Conservation (phyloP, 352 stramenopile genomes). For the Globisporangium barbulae region DNA sequence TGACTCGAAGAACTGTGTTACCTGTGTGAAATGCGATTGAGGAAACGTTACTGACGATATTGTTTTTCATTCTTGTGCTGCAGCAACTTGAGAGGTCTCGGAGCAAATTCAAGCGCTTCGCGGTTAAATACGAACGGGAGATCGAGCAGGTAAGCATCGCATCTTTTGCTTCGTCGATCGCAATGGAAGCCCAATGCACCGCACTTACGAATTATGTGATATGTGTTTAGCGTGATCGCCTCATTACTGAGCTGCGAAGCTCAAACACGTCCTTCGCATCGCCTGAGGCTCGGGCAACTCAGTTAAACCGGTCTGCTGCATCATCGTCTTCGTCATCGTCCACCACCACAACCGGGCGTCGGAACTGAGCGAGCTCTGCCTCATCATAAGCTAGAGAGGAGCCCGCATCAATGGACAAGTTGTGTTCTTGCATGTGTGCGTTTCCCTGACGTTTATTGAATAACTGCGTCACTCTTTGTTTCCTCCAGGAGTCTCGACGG, state of each 20-base stretch:
- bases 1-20: neutral
- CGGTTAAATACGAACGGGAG: slow-evolving; percentile 80
- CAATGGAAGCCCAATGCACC: neutral
- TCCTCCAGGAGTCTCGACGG: too few species aligned
- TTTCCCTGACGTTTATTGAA: neutral
- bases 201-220: neutral
- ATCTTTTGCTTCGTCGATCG: slow-evolving; percentile 1
- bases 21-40: neutral
- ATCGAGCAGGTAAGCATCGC: slow-evolving; percentile 60
- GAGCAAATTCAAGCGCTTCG: slow-evolving; percentile 86
- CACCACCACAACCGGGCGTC: slow-evolving; percentile 13
- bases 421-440: neutral
- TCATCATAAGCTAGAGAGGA: neutral
- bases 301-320: slow-evolving; percentile 25
- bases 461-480: neutral
- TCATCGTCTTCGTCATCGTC: slow-evolving; percentile 40
- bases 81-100: slow-evolving; percentile 81
- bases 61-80: slow-evolving; percentile 7
- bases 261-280: slow-evolving; percentile 45
- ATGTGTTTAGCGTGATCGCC: slow-evolving; percentile 32
- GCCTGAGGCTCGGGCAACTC: slow-evolving; percentile 24
- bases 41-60: neutral
- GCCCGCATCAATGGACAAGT: neutral
- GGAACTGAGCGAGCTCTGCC: neutral
- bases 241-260: slow-evolving; percentile 44